These are phyloP conservation scores for Ganoderma lingzhi DNA, from an alignment of 1,284 basidiomycete genomes.

Conservation along the genomic window DNA sequence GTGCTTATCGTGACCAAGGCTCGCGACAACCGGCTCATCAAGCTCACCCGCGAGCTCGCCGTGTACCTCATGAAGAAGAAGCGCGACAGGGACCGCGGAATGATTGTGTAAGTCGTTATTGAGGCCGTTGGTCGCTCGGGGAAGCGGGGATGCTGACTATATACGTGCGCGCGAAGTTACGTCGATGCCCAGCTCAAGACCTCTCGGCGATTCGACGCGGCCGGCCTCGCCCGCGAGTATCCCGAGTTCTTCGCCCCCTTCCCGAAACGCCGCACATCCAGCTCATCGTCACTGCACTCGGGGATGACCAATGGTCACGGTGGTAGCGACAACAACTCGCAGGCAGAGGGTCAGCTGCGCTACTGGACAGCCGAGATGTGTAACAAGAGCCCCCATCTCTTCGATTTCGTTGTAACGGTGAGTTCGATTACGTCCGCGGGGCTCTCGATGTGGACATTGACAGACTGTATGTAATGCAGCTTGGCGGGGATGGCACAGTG, in stretches of 20 bases:
- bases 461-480: constrained; percentile 52
- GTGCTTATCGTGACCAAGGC: constrained; percentile 99
- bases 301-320: constrained; percentile 46
- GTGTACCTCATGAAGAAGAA: constrained; percentile 92
- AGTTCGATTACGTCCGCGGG: constrained; percentile 42
- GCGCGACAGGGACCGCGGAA: constrained; percentile 68
- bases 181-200: constrained; percentile 94
- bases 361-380: constrained; percentile 99
- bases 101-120: constrained; percentile 70
- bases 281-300: constrained; percentile 65
- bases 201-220: constrained; percentile 95
- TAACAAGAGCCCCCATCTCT: constrained; percentile 88
- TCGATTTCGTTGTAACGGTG: constrained; percentile 98
- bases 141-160: constrained; percentile 7
- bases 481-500: constrained; percentile 98
- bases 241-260: constrained; percentile 90
- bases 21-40: constrained; percentile 95
- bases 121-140: constrained; percentile 9
- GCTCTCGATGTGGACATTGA: constrained; percentile 4
- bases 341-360: constrained; percentile 85
- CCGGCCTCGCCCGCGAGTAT: constrained; percentile 85
- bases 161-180: constrained; percentile 62
- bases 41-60: constrained; percentile 93
- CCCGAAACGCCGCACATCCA: constrained; percentile 77
- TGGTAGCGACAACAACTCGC: constrained; percentile 24